Percentiles rank a stretch among this genome's conserved stretches.
These are phyloP conservation scores for Nannizzia gypsea DNA, from an alignment of 2,329 filamentous ascomycete genomes.

Conservation along the genomic window DNA sequence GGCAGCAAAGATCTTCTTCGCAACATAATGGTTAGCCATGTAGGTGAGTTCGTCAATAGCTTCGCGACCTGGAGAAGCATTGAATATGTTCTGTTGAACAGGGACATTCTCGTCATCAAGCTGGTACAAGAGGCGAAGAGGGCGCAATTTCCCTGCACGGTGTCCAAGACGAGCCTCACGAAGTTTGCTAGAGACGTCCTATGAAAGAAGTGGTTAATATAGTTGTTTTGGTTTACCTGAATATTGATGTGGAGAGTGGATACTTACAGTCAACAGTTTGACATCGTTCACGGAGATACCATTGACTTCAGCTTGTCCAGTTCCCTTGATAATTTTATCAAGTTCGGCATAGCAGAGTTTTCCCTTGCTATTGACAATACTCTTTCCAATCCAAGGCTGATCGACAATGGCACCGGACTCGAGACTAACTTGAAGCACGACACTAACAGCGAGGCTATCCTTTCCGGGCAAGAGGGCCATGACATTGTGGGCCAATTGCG, in stretches of 20 bases:
- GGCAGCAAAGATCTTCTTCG: conserved; percentile 64
- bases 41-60: conserved; percentile 90
- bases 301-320: conserved; percentile 49
- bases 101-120: conserved; percentile 97
- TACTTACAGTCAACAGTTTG: conserved; percentile 59
- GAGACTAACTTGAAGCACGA: conserved; percentile 82
- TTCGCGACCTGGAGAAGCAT: conserved; percentile 78
- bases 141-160: conserved; percentile 64
- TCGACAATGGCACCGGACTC: conserved; percentile 72
- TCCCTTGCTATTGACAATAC: conserved; percentile 81
- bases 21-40: conserved; percentile 82
- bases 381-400: conserved; percentile 87
- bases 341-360: conserved; percentile 78
- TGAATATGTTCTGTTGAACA: conserved; percentile 91
- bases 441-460: conserved; percentile 80
- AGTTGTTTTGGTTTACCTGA: not conserved
- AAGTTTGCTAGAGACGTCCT: conserved; percentile 78
- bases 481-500: conserved; percentile 72
- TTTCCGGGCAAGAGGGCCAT: conserved; percentile 80
- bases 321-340: conserved; percentile 61
- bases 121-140: conserved; percentile 81
- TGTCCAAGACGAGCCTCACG: conserved; percentile 75
- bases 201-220: not conserved
- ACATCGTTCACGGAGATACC: conserved; percentile 63
- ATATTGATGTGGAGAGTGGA: not conserved